phyloP scores from a whole-genome alignment of 371 early-diverging fungal genomes.

The Rhizopus delemar region DNA sequence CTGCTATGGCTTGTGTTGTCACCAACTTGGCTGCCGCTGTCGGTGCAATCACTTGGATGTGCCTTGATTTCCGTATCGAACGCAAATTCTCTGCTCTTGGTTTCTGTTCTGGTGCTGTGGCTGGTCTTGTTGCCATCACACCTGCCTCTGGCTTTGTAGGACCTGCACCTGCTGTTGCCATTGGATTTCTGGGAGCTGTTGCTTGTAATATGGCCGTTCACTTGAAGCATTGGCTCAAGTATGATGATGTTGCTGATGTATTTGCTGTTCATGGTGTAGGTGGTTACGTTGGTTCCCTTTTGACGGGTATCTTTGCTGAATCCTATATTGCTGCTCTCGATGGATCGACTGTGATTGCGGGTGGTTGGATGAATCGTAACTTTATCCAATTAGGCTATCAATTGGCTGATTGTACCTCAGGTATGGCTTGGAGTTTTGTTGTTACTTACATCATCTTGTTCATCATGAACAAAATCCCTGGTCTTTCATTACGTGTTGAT shows the following conservation, averaged over 20 bases:
- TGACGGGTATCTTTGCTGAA: conserved; percentile 92
- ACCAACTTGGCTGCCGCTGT: conserved; percentile 86
- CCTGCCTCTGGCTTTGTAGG: conserved; percentile 90
- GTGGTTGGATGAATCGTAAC: conserved; percentile 86
- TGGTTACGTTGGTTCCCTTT: conserved; percentile 79
- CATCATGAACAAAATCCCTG: conserved; percentile 81
- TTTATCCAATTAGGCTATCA: conserved; percentile 83
- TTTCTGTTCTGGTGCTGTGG: conserved; percentile 91
- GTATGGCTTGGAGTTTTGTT: conserved; percentile 79
- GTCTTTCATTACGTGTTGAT: conserved; percentile 73
- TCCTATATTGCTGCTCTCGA: conserved; percentile 71
- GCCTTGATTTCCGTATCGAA: conserved; percentile 75
- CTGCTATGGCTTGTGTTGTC: conserved; percentile 81
- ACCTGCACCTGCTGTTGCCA: conserved; percentile 79
- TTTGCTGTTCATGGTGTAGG: conserved; percentile 90
- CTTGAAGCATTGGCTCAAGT: conserved; percentile 77
- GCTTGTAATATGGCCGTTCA: conserved; percentile 77
- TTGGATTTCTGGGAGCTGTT: conserved; percentile 75
- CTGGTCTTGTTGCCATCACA: conserved; percentile 92
- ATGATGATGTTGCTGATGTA: conserved; percentile 87
- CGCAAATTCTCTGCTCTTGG: conserved; percentile 83
- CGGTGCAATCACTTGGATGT: conserved; percentile 84
- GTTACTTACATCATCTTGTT: conserved; percentile 74
- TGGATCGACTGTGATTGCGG: conserved; percentile 63
- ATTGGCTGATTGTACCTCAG: conserved; percentile 73